Base-by-base conservation (phyloP, 768 basidiomycete species). In the Brasilioporus rufonigricans region DNA sequence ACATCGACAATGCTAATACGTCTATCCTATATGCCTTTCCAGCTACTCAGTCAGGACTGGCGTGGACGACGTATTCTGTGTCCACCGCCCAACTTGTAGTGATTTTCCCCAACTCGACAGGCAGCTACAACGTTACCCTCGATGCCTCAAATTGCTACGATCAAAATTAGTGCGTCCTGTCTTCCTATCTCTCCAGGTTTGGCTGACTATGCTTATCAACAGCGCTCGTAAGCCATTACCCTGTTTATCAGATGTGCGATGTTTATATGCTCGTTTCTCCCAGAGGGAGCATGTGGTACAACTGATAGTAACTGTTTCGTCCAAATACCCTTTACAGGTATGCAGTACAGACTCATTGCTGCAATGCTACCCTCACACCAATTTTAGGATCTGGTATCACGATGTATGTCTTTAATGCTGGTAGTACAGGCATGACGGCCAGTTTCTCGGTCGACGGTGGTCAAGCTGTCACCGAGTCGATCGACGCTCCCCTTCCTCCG, bases 1-100 rank as follows among this genome's bases (percentile, higher is more conserved):
- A 61, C 31, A 48, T 64, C 19, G 66, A 68, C 54, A 66, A 67
- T 38, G 54, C 61, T 23, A 59, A 67, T 19, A 27, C 56, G 16
- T 66, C 66, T 12, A 40, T 66, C 33, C 0, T 19, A 18, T 68
- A 66, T 46, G 33, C 63, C 19, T 54, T 57, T 53, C 40, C 64
- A 5, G 50, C 65, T 7, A 61, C 41, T 44, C 18, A 24, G n/a
- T 48, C 56, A 23, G 61, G 59, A 31, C 27, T 3, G 5, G 19
- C 12, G 31, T 67, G 65, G 65, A 19, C 49, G 39, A 43, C 45
- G 19, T 61, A 50, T 24, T 51, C 59, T 5, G 38, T 38, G 29
- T 1, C 2, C 2, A 50, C 47, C 23, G 32, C 53, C 27, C 11
- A 26, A 4, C 56, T 60, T 26, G 26, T 1, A 12, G 31, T 66